These are phyloP conservation scores for Eucalyptus caleyi DNA, from an alignment of 345 rosid genomes.

Conservation along the genomic window DNA sequence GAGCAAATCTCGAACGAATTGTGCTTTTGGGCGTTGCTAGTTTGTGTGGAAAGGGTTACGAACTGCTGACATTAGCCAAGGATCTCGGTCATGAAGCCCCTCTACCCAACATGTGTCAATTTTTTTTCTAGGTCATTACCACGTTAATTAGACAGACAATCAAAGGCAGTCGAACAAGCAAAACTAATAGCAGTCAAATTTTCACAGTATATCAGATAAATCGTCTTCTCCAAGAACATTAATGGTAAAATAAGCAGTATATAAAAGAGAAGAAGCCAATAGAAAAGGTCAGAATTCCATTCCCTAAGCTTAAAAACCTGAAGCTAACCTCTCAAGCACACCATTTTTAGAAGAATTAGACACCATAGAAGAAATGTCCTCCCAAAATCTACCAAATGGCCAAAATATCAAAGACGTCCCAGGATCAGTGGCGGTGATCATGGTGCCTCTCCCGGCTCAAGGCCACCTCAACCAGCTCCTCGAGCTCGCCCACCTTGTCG, in stretches of 20 bases:
- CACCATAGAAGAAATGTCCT: background rate
- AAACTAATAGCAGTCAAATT: background rate
- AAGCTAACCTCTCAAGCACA: background rate
- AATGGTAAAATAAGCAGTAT: background rate
- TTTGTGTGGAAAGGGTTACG: background rate
- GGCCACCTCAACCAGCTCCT: constrained; percentile 11
- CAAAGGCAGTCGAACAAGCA: background rate
- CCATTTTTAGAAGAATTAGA: background rate
- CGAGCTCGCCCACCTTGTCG: background rate
- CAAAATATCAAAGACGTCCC: background rate
- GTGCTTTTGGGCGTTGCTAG: background rate
- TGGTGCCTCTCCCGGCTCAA: constrained; percentile 11
- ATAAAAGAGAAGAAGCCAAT: background rate
- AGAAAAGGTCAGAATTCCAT: background rate
- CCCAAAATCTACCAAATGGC: background rate
- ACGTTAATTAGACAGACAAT: background rate
- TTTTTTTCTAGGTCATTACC: background rate
- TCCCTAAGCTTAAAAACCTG: background rate
- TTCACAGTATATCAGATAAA: background rate
- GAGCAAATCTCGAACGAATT: background rate
- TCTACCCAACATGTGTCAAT: background rate
- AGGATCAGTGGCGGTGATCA: background rate
- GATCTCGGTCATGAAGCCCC: background rate
- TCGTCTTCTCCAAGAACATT: background rate
- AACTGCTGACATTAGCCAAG: background rate